These are phyloP conservation scores for Amanita jacksonii DNA, from an alignment of 768 basidiomycete genomes.

Conservation along the genomic window DNA sequence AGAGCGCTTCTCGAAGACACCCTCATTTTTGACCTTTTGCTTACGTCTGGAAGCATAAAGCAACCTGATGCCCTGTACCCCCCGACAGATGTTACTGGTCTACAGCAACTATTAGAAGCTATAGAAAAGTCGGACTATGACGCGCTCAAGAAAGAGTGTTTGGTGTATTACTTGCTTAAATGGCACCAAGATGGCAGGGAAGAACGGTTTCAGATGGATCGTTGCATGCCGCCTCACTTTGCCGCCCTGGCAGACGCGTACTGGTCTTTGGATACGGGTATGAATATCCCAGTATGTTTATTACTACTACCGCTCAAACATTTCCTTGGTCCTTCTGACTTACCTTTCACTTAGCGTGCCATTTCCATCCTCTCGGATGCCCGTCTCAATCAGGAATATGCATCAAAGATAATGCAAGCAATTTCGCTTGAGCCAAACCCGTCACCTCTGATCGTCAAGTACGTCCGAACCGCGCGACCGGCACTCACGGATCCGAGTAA, in stretches of 20 bases:
- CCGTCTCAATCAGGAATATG: constrained; percentile 66
- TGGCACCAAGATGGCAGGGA: constrained; percentile 63
- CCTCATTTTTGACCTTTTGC: constrained; percentile 68
- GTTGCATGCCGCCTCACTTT: constrained; percentile 71
- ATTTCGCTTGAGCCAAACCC: constrained; percentile 42
- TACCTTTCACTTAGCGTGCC: constrained; percentile 39
- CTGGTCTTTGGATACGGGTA: constrained; percentile 70
- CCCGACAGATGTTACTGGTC: constrained; percentile 42
- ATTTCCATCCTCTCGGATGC: constrained; percentile 65
- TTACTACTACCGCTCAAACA: neutral
- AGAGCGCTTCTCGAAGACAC: constrained; percentile 51
- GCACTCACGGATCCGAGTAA: constrained; percentile 58
- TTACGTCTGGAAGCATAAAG: constrained; percentile 52
- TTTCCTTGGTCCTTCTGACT: constrained; percentile 1
- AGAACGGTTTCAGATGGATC: constrained; percentile 38
- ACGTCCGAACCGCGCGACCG: constrained; percentile 70
- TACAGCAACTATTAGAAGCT: constrained; percentile 49
- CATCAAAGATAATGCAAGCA: constrained; percentile 69
- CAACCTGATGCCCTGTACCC: constrained; percentile 60
- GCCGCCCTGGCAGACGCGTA: constrained; percentile 72
- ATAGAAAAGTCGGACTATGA: constrained; percentile 62
- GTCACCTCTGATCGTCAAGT: constrained; percentile 53
- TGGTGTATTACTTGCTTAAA: constrained; percentile 74
- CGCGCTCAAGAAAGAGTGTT: constrained; percentile 67
- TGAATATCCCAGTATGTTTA: constrained; percentile 49